Evolutionary conservation across 2,329 filamentous ascomycete genomes (phyloP), one percentile per base, ranked within the genome.

Genomic region (Trichoderma aggressivum): DNA sequence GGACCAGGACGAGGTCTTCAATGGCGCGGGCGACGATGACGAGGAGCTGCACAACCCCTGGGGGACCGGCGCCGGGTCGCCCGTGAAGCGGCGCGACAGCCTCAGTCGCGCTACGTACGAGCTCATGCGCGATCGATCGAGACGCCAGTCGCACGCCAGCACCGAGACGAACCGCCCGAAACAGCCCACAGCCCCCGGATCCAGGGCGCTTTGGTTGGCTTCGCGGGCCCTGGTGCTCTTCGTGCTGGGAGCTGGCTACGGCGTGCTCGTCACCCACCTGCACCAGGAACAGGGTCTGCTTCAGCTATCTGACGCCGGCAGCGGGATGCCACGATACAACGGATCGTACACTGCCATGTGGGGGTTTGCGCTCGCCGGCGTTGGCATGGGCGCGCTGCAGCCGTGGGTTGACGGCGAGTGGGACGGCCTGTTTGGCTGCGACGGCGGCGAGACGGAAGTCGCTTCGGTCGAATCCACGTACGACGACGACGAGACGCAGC

Each of bases 371-470:
- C 39, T 68, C 11, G 90, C 91, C 0, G 94, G 94, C 18, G 89
- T 97, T 5, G 85, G 87, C 0, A 82, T 98, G 28, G 96, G 96
- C 7, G 91, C 90, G 71, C 81, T 97, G 64, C 82, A 98, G 71
- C 96, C 96, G 1, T 95, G 91, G 88, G 87, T 97, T 24, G 96
- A 99, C 79, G 84, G 87, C 12, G 80, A 94, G 11, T 96, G 92
- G 89, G 89, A 91, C 72, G 83, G 86, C 56, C 80, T 83, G 8
- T 82, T 86, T 74, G 82, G 84, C 10, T 76, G 79, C 55, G 79
- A 79, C 14, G 77, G 77, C 7, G 77, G 77, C 16, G 79, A 77
- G 47, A 8, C 14, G 7, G 34, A 34, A n/a, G 36, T 14, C 1
- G 76, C 75, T 5, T 75, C 26, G 5, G 80, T 79, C 10, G 81